A percentile compares a stretch with the other conserved stretches of the same genome.
Evolutionary conservation across 345 rosid genomes (phyloP).

Genomic region (Eutrema japonicum): DNA sequence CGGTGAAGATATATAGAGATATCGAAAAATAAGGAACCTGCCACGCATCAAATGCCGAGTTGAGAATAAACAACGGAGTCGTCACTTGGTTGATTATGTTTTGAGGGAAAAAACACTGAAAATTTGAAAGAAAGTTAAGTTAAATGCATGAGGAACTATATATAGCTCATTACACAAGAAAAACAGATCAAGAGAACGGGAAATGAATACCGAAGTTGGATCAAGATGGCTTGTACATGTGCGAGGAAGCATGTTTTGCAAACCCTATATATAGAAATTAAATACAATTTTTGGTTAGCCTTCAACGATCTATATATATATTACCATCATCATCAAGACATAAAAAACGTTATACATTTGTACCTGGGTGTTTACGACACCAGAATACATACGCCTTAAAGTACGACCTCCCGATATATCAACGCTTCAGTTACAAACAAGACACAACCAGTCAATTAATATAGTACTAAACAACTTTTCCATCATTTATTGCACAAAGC

Average conservation of each 20-base stretch:
- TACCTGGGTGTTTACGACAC: conserved; percentile 85
- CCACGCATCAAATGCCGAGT: conserved; percentile 44
- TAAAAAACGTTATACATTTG: neutral
- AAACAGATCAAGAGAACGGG: neutral
- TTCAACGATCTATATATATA: neutral
- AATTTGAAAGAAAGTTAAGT: neutral
- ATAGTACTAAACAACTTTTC: neutral
- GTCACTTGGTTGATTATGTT: conserved; percentile 37
- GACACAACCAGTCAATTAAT: conserved; percentile 1
- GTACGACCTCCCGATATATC: conserved; percentile 84
- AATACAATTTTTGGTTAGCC: neutral
- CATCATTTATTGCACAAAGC: neutral
- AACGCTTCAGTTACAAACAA: conserved; percentile 50
- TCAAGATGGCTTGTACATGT: conserved; percentile 34
- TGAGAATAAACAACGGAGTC: conserved; percentile 41
- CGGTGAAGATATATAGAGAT: too few species aligned
- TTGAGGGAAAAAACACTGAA: conserved; percentile 45
- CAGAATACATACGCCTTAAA: conserved; percentile 64
- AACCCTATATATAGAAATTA: conserved; percentile 24
- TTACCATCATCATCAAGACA: conserved; percentile 1
- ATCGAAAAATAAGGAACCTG: conserved; percentile 30
- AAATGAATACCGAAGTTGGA: conserved; percentile 38
- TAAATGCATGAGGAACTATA: neutral
- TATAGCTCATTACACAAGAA: neutral
- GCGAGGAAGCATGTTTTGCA: conserved; percentile 36